Evolutionary conservation across 345 rosid species (phyloP), one percentile per base, ranked within the genome.

Genomic region (Aurinia saxatilis): DNA sequence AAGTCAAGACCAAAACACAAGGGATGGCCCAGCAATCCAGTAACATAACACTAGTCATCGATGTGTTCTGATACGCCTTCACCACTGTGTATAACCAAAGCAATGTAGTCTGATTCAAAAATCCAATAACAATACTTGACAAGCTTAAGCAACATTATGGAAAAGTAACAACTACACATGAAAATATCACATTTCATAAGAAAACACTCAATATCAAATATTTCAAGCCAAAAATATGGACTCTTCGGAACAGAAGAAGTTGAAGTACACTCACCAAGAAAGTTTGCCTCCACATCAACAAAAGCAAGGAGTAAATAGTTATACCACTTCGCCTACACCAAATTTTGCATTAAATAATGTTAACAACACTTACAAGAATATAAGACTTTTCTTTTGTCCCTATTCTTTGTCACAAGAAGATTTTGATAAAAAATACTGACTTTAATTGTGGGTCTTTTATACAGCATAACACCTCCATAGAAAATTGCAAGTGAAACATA

Each of bases 21-120:
- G 99, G 97, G 52, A 93, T 87, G 10, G 96, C 53, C 99, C 97
- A 93, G 67, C 99, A 93, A 64, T 93, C 97, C 15, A 93, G 81
- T 53, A 93, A 80, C 97, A 87, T 93, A 50, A 93, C 75, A 50
- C 97, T 93, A 23, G 99, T 93, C 33, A 93, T 60, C 35, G 97
- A 80, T 48, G 95, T 86, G 78, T 87, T 74, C 75, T 93, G 95
- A 73, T 79, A 81, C 14, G 99, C 96, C 82, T 93, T 93, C 73
- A 85, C 96, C 78, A 85, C 97, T 90, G 85, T 90, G 85, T 62
- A 29, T 50, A 65, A 44, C 48, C 15, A 53, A 53, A 23, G 47
- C 9, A 60, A 52, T 15, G 67, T 38, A 33, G n/a, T 65, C 16
- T 12, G 13, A 30, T 38, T 48, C 64, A 55, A 54, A n/a, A 14